A percentile compares a stretch with the other conserved stretches of the same genome.
phyloP scores from a whole-genome alignment of 2,329 filamentous ascomycete species.

The Sporothrix dimorphospora region DNA sequence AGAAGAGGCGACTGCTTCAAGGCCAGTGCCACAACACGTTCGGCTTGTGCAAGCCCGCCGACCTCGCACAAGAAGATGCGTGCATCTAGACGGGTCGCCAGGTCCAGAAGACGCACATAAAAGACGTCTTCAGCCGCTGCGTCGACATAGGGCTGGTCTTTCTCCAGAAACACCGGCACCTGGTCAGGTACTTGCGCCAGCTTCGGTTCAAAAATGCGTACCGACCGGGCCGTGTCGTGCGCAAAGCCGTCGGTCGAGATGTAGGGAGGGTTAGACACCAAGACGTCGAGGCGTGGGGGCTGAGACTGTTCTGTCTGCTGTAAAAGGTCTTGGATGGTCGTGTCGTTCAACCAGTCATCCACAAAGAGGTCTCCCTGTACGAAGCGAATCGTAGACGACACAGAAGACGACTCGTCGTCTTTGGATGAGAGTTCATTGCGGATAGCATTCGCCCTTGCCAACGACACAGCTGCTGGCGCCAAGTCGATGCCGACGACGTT shows the following conservation, averaged over 20 bases:
- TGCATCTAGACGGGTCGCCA: constrained; percentile 55
- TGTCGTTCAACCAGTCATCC: constrained; percentile 42
- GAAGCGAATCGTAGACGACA: constrained; percentile 28
- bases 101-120: constrained; percentile 65
- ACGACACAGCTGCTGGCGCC: constrained; percentile 63
- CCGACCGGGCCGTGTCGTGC: constrained; percentile 68
- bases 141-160: neutral
- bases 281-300: constrained; percentile 56
- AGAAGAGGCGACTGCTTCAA: constrained; percentile 37
- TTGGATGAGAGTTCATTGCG: constrained; percentile 48
- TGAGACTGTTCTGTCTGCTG: neutral
- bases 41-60: constrained; percentile 69
- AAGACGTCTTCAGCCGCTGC: constrained; percentile 58
- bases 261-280: constrained; percentile 92
- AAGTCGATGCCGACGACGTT: constrained; percentile 74
- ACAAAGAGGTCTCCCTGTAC: constrained; percentile 50
- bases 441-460: constrained; percentile 67
- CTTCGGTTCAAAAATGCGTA: constrained; percentile 79
- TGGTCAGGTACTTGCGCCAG: constrained; percentile 69
- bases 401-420: neutral
- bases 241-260: constrained; percentile 69
- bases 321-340: neutral
- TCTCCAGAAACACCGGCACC: neutral
- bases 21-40: constrained; percentile 60
- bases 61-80: constrained; percentile 70